A percentile compares a stretch with the other conserved stretches of the same genome.
Evolutionary conservation across 2,329 filamentous ascomycete genomes (phyloP).

Genomic region (Calonectria crousiana): DNA sequence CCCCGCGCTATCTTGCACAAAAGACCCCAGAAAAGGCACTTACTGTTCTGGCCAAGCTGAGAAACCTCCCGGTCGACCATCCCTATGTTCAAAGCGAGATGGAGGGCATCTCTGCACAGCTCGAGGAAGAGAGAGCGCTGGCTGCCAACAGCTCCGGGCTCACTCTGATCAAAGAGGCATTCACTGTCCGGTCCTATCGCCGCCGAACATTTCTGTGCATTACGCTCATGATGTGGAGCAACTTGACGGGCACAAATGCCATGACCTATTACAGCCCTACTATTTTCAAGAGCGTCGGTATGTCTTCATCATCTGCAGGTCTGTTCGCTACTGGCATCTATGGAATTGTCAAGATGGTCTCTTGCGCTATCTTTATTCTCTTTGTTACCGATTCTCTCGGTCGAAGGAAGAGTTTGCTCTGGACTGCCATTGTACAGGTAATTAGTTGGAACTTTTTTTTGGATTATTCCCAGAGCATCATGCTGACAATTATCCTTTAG

Average conservation of each 20-base stretch:
- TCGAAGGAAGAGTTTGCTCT: slow-evolving; percentile 24
- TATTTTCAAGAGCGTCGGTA: slow-evolving; percentile 20
- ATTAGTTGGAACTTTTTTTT: background rate
- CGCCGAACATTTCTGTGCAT: slow-evolving; percentile 71
- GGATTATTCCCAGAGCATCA: too few relatives aligned
- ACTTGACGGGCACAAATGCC: slow-evolving; percentile 52
- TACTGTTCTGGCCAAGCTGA: slow-evolving; percentile 64
- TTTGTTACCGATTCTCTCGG: slow-evolving; percentile 24
- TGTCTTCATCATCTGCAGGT: slow-evolving; percentile 20
- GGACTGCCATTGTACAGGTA: slow-evolving; percentile 27
- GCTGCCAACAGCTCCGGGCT: slow-evolving; percentile 47
- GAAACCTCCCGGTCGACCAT: slow-evolving; percentile 64
- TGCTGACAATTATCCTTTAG: background rate
- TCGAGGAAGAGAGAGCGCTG: slow-evolving; percentile 68
- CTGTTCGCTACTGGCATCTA: slow-evolving; percentile 23
- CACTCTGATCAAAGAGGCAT: slow-evolving; percentile 71
- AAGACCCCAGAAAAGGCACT: slow-evolving; percentile 72
- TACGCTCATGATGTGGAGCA: slow-evolving; percentile 69
- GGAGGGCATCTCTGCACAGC: slow-evolving; percentile 65
- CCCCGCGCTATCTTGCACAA: slow-evolving; percentile 73
- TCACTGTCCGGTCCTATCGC: slow-evolving; percentile 66
- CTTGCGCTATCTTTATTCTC: slow-evolving; percentile 9
- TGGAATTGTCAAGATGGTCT: slow-evolving; percentile 22
- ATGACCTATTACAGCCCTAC: slow-evolving; percentile 44
- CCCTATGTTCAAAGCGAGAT: slow-evolving; percentile 69